Conservation (phyloP, 257 asterid species). For the Plantago elongata region DNA sequence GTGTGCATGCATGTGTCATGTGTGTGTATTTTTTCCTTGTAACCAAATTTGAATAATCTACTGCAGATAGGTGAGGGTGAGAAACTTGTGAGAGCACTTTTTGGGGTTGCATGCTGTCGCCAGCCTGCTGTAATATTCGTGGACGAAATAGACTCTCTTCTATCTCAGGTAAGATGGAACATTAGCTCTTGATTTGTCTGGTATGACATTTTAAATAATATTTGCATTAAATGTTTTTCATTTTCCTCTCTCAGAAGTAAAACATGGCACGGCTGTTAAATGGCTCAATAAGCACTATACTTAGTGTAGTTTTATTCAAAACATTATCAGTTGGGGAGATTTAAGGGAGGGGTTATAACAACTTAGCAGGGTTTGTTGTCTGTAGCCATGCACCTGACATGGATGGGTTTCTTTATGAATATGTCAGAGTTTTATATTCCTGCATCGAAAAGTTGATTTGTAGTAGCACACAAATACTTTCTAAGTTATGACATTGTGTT, state of each 20-base stretch:
- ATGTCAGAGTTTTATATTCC: not conserved
- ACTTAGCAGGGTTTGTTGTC: not conserved
- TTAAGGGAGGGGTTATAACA: not conserved
- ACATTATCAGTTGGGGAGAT: not conserved
- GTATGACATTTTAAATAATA: constrained; percentile 1
- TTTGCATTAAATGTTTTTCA: constrained; percentile 1
- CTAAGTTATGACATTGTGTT: not conserved
- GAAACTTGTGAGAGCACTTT: constrained; percentile 97
- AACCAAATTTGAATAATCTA: constrained; percentile 17
- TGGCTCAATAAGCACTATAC: not conserved
- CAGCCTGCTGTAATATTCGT: constrained; percentile 98
- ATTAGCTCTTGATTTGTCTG: constrained; percentile 5
- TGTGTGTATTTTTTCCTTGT: constrained; percentile 12
- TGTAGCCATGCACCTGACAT: not conserved
- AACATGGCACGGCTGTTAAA: not conserved
- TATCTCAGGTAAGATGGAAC: constrained; percentile 66
- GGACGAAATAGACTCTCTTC: constrained; percentile 94
- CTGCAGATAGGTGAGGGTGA: constrained; percentile 98
- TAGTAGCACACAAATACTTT: constrained; percentile 3
- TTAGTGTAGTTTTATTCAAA: constrained; percentile 6
- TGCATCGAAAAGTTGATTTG: not conserved
- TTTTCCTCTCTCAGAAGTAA: constrained; percentile 4
- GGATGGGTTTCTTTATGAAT: not conserved
- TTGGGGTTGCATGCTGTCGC: constrained; percentile 98
- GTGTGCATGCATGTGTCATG: constrained; percentile 4